A percentile compares a stretch with the other conserved stretches of the same genome.
Evolutionary conservation across 2,329 filamentous ascomycete genomes (phyloP).

Genomic region (Aaosphaeria arxii): DNA sequence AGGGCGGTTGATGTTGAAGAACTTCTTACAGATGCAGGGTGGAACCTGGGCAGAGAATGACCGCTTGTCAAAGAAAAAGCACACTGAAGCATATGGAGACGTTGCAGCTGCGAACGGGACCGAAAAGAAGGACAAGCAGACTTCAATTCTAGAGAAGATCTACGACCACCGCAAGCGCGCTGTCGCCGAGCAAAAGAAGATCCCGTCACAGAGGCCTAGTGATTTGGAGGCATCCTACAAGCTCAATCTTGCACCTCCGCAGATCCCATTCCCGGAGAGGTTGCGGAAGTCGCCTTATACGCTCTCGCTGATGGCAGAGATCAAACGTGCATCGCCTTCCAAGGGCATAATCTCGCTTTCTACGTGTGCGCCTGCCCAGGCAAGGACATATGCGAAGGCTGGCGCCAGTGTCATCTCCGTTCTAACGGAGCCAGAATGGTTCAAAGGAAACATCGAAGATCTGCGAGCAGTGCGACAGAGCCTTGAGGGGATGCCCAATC

Average conservation of each 20-base stretch:
- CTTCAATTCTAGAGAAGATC: constrained; percentile 87
- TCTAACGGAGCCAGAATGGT: constrained; percentile 98
- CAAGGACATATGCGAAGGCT: constrained; percentile 85
- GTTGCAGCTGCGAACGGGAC: constrained; percentile 15
- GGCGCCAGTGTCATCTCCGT: constrained; percentile 97
- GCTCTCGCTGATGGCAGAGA: constrained; percentile 95
- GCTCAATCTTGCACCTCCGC: constrained; percentile 78
- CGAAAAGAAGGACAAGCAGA: constrained; percentile 56
- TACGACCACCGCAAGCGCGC: constrained; percentile 75
- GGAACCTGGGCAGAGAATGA: constrained; percentile 89
- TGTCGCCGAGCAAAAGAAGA: constrained; percentile 75
- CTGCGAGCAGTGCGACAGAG: constrained; percentile 82
- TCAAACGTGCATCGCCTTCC: constrained; percentile 93
- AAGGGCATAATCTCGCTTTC: constrained; percentile 91
- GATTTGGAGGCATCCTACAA: constrained; percentile 87
- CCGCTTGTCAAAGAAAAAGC: constrained; percentile 42
- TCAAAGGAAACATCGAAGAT: constrained; percentile 96
- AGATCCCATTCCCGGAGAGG: constrained; percentile 75
- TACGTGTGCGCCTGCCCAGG: constrained; percentile 85
- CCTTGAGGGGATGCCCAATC: constrained; percentile 85
- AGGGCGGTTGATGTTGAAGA: constrained; percentile 84
- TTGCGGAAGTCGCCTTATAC: constrained; percentile 79
- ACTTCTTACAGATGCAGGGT: constrained; percentile 83
- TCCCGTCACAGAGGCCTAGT: constrained; percentile 78
- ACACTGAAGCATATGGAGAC: constrained; percentile 30